These are phyloP conservation scores for Neonectria ditissima DNA, from an alignment of 2,329 filamentous ascomycete genomes.

Conservation along the genomic window DNA sequence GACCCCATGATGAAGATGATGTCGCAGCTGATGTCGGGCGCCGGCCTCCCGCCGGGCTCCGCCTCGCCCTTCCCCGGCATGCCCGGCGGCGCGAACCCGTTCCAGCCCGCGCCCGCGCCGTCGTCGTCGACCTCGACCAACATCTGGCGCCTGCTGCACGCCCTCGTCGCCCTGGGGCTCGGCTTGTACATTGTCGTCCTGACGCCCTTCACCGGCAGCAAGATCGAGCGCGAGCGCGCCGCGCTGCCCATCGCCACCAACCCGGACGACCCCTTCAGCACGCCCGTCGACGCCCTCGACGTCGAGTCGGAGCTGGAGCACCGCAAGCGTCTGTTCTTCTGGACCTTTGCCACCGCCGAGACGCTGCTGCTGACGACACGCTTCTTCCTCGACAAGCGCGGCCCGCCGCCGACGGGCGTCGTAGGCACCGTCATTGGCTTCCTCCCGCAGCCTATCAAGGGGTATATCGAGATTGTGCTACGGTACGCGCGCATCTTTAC, in stretches of 20 bases:
- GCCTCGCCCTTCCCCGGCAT: conserved; percentile 52
- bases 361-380: conserved; percentile 77
- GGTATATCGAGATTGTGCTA: conserved; percentile 70
- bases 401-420: conserved; percentile 69
- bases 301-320: conserved; percentile 48
- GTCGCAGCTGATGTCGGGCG: conserved; percentile 74
- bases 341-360: conserved; percentile 83
- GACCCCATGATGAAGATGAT: conserved; percentile 73
- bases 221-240: conserved; percentile 66
- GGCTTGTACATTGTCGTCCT: conserved; percentile 77
- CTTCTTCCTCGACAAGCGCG: conserved; percentile 75
- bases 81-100: conserved; percentile 51
- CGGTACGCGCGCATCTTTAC: conserved; percentile 78
- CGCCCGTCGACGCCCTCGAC: conserved; percentile 39
- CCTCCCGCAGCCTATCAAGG: conserved; percentile 72
- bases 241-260: conserved; percentile 43
- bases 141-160: conserved; percentile 80
- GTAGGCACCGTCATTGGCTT: conserved; percentile 73
- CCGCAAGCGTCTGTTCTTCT: conserved; percentile 69
- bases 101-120: conserved; percentile 46
- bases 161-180: conserved; percentile 75
- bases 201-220: conserved; percentile 76
- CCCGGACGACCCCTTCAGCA: conserved; percentile 38
- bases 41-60: conserved; percentile 45
- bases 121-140: conserved; percentile 53